phyloP scores from a whole-genome alignment of 1,139 yeast species.

The Blastobotrys serpentis region DNA sequence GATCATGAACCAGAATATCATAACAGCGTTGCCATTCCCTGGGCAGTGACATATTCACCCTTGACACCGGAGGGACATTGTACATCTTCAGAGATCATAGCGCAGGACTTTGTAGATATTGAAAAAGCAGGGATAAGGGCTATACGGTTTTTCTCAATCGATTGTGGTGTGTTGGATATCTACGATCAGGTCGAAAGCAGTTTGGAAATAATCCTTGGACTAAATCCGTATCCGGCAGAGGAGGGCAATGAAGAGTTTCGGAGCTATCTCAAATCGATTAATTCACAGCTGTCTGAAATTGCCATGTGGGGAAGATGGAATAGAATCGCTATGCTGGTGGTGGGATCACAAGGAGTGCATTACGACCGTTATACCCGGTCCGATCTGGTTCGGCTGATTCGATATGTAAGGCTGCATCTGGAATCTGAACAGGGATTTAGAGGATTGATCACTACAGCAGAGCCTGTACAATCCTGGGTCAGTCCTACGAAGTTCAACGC shows the following conservation, averaged over 20 bases:
- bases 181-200: constrained; percentile 16
- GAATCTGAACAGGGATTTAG: constrained; percentile 18
- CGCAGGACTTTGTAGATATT: constrained; percentile 57
- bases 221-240: constrained; percentile 28
- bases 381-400: constrained; percentile 31
- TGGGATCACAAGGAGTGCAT: constrained; percentile 33
- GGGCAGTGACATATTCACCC: constrained; percentile 83
- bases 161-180: constrained; percentile 31
- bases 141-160: constrained; percentile 29
- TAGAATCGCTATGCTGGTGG: constrained; percentile 29
- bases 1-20: not conserved
- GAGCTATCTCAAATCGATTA: constrained; percentile 21
- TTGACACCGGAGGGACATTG: constrained; percentile 70
- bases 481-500: constrained; percentile 30
- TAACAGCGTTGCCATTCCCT: constrained; percentile 38
- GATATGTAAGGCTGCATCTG: constrained; percentile 24
- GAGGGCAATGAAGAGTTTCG: constrained; percentile 9
- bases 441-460: constrained; percentile 30
- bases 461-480: constrained; percentile 33
- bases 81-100: constrained; percentile 59
- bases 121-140: constrained; percentile 37
- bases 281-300: constrained; percentile 27
- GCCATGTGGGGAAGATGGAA: constrained; percentile 27
- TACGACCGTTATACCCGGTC: constrained; percentile 27
- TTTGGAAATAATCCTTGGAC: constrained; percentile 29